Conservation (phyloP, 2,329 filamentous ascomycete species). For the Dactylella cylindrospora region DNA sequence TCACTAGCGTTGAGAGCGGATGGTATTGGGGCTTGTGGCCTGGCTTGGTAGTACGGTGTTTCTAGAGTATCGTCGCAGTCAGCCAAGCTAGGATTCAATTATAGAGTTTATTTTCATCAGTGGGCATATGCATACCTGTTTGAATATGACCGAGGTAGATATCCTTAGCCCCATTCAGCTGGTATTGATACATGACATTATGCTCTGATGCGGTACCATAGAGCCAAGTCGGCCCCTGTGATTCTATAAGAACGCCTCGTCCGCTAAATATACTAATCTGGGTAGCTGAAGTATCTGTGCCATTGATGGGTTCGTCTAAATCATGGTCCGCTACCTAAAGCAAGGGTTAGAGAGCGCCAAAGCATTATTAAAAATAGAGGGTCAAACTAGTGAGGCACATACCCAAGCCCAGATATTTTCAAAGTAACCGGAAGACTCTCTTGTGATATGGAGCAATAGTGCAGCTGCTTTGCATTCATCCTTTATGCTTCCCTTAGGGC, state of each 20-base stretch:
- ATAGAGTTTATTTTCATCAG: constrained; percentile 44
- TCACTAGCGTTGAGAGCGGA: constrained; percentile 50
- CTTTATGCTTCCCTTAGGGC: too few relatives aligned
- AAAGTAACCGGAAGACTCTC: constrained; percentile 51
- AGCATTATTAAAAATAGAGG: too few relatives aligned
- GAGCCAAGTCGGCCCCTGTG: constrained; percentile 50
- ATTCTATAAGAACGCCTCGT: constrained; percentile 52
- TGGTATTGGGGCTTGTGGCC: constrained; percentile 54
- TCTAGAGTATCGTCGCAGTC: too few relatives aligned
- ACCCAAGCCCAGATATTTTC: constrained; percentile 58
- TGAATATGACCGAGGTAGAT: constrained; percentile 58
- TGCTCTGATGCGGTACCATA: constrained; percentile 59
- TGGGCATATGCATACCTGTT: constrained; percentile 74
- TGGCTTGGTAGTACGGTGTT: constrained; percentile 58
- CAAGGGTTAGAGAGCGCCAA: too few relatives aligned
- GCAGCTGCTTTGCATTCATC: constrained; percentile 52
- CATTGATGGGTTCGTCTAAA: constrained; percentile 48
- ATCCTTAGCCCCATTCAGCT: constrained; percentile 56
- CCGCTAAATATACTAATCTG: constrained; percentile 51
- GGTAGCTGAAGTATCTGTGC: too few relatives aligned
- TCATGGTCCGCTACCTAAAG: constrained; percentile 55
- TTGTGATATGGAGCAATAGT: constrained; percentile 53
- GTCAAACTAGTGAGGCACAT: too few relatives aligned
- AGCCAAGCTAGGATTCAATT: too few relatives aligned
- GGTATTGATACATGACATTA: constrained; percentile 58